These are phyloP conservation scores for Vigna mungo DNA, from an alignment of 306 rosid genomes.

Conservation along the genomic window DNA sequence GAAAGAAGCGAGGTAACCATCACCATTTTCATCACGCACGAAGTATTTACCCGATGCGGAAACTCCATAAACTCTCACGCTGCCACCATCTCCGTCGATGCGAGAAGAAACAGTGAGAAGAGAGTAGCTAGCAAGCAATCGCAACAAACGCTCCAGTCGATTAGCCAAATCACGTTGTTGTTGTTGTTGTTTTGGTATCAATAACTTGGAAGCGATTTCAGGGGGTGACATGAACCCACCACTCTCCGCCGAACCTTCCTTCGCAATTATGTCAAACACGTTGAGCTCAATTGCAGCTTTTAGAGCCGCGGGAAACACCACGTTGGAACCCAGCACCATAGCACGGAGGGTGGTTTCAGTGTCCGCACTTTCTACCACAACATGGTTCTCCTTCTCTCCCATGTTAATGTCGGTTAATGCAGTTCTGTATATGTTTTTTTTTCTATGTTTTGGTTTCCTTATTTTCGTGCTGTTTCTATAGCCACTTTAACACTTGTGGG, in stretches of 20 bases:
- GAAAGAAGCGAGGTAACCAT: slow-evolving; percentile 37
- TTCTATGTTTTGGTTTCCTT: not conserved
- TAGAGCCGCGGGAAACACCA: slow-evolving; percentile 45
- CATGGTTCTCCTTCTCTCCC: slow-evolving; percentile 18
- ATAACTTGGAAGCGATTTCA: slow-evolving; percentile 43
- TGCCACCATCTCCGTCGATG: slow-evolving; percentile 23
- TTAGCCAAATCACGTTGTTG: slow-evolving; percentile 30
- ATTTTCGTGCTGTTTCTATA: not conserved
- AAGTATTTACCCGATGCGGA: slow-evolving; percentile 27
- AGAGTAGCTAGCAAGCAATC: slow-evolving; percentile 39
- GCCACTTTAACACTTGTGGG: not conserved
- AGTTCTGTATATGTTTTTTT: not conserved
- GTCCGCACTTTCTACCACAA: slow-evolving; percentile 1
- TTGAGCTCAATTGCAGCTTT: slow-evolving; percentile 50
- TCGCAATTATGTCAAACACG: slow-evolving; percentile 42
- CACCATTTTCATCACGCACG: slow-evolving; percentile 11
- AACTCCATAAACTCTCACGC: slow-evolving; percentile 2
- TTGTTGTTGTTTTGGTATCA: not conserved
- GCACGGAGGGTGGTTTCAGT: slow-evolving; percentile 13
- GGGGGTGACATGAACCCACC: slow-evolving; percentile 33
- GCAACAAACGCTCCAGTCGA: slow-evolving; percentile 40
- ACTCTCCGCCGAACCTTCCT: not conserved
- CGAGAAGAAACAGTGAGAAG: slow-evolving; percentile 38
- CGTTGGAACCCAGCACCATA: slow-evolving; percentile 36
- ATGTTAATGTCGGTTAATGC: not conserved